Conservation (phyloP, 139 green algal species). For the Eudorina sp. region DNA sequence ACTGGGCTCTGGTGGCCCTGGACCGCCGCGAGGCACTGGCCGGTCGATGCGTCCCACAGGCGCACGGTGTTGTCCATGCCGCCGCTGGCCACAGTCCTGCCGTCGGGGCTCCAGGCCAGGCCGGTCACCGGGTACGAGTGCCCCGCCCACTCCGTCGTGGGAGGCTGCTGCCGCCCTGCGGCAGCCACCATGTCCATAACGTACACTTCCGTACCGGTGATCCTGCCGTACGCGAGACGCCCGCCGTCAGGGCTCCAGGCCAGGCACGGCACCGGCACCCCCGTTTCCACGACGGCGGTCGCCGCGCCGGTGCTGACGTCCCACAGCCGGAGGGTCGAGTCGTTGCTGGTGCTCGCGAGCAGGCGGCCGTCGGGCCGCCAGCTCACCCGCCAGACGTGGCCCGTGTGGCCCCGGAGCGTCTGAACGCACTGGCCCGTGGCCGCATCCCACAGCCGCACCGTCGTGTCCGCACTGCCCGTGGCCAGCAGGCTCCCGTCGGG, state of each 20-base stretch:
- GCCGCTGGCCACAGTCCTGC: not conserved
- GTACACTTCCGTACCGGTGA: too few relatives aligned
- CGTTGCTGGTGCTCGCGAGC: not conserved
- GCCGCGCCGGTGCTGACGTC: too few relatives aligned
- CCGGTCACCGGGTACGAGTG: not conserved
- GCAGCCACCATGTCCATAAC: too few relatives aligned
- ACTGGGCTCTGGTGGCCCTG: not conserved
- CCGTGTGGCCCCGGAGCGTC: not conserved
- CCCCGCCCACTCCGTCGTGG: too few relatives aligned
- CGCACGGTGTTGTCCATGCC: not conserved
- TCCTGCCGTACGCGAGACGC: too few relatives aligned
- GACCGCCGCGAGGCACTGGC: not conserved
- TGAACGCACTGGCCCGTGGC: not conserved
- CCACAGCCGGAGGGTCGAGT: not conserved
- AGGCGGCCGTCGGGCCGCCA: not conserved
- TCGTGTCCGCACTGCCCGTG: not conserved
- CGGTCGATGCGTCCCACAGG: not conserved
- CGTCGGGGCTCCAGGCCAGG: slow-evolving; percentile 9
- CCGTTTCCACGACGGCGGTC: too few relatives aligned
- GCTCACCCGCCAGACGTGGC: not conserved
- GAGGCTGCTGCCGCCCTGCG: too few relatives aligned
- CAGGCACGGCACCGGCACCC: too few relatives aligned
- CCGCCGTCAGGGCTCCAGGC: too few relatives aligned
- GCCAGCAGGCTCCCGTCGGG: not conserved
- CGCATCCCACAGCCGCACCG: slow-evolving; percentile 2